Conservation (phyloP, 225 moss, liverwort and hornwort genomes). For the Rhytidiadelphus loreus region DNA sequence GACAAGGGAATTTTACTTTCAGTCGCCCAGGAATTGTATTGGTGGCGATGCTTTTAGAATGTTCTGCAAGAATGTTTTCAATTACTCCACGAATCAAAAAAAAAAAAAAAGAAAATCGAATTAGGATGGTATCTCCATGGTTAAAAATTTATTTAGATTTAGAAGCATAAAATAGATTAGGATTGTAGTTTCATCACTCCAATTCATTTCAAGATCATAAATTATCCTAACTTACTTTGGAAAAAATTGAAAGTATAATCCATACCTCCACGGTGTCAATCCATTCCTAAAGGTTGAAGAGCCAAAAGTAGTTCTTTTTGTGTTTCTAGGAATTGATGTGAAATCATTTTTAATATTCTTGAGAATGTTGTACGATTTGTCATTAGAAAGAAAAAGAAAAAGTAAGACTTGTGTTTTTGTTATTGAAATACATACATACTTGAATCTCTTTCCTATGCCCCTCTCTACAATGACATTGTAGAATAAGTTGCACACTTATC, state of each 20-base stretch:
- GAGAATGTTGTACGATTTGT: neutral
- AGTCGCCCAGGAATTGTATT: neutral
- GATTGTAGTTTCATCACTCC: neutral
- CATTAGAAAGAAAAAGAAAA: neutral
- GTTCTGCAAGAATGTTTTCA: neutral
- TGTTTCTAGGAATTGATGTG: neutral
- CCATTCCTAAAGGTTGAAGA: neutral
- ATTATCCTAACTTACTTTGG: neutral
- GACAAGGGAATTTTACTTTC: neutral
- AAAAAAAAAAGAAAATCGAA: neutral
- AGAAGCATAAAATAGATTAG: neutral
- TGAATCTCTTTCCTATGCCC: neutral
- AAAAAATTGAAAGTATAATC: neutral
- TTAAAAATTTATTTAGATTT: neutral
- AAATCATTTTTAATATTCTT: neutral
- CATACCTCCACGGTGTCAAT: fast-evolving
- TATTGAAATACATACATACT: neutral
- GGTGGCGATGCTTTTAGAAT: neutral
- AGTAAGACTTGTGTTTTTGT: neutral
- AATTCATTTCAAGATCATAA: neutral
- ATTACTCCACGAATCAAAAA: neutral
- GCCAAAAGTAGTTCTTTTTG: neutral
- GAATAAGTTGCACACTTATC: neutral
- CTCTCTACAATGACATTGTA: neutral
- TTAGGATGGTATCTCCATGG: neutral